A percentile compares a stretch with the other conserved stretches of the same genome.
phyloP scores from a whole-genome alignment of 129 eudicot genomes.

The Lactuca sativa region DNA sequence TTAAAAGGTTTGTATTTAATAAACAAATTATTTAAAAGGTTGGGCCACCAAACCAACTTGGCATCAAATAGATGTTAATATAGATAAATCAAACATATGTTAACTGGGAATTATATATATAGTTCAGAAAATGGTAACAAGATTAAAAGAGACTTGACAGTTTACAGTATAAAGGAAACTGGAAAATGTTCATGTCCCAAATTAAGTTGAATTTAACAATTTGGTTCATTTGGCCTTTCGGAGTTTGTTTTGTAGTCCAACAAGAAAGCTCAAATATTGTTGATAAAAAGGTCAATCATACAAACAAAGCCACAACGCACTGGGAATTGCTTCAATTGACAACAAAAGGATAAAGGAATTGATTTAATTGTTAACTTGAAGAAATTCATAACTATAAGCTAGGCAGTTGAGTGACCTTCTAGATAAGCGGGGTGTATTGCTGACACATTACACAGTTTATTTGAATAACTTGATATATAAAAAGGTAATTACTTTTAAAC shows the following conservation, averaged over 20 bases:
- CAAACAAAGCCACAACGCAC: slow-evolving; percentile 9
- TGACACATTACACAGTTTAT: neutral
- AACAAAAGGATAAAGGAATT: neutral
- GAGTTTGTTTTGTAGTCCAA: slow-evolving; percentile 15
- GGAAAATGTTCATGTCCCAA: slow-evolving; percentile 12
- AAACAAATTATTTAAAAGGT: neutral
- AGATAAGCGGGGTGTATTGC: slow-evolving; percentile 4
- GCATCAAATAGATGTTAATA: neutral
- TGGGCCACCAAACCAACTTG: no score
- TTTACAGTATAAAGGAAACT: slow-evolving; percentile 1
- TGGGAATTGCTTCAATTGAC: slow-evolving; percentile 7
- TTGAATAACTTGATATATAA: neutral
- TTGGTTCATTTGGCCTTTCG: slow-evolving; percentile 10
- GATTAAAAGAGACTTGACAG: neutral
- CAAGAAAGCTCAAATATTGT: neutral
- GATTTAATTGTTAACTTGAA: slow-evolving; percentile 9
- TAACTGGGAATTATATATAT: neutral
- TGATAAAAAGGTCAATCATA: slow-evolving; percentile 8
- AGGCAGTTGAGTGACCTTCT: slow-evolving; percentile 11
- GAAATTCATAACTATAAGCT: neutral
- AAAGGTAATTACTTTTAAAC: neutral
- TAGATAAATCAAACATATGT: slow-evolving; percentile 15
- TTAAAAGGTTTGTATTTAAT: slow-evolving; percentile 12
- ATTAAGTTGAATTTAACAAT: neutral
- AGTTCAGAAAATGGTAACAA: slow-evolving; percentile 5